A percentile compares a stretch with the other conserved stretches of the same genome.
Conservation (phyloP, 2,329 filamentous ascomycete species). For the Fusarium kyushuense region DNA sequence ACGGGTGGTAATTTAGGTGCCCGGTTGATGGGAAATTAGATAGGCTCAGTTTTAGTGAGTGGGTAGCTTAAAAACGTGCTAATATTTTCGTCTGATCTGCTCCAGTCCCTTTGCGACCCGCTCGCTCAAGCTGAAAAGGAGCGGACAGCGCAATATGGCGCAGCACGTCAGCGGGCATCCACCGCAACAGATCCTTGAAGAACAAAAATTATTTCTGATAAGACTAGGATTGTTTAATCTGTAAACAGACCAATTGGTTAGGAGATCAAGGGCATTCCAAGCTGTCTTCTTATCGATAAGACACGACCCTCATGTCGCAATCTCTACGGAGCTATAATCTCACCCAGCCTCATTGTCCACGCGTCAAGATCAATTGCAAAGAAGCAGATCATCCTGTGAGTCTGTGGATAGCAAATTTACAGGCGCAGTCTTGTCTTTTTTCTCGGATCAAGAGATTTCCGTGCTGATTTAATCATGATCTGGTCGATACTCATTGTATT, state of each 20-base stretch:
- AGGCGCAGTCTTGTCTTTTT: conserved; percentile 6
- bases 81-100: not conserved
- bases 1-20: too few species aligned
- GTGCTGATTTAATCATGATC: not conserved
- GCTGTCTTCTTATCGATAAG: conserved; percentile 25
- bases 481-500: not conserved
- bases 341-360: conserved; percentile 36
- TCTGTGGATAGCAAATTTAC: not conserved
- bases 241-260: not conserved
- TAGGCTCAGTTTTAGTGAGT: not conserved
- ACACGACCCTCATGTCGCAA: not conserved
- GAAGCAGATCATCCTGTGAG: not conserved
- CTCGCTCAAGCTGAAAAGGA: not conserved
- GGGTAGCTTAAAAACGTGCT: not conserved
- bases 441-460: conserved; percentile 23
- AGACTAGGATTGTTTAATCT: not conserved
- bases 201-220: not conserved
- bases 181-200: not conserved
- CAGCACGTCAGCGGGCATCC: conserved; percentile 2
- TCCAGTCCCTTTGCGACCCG: not conserved
- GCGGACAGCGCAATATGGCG: not conserved
- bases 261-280: not conserved
- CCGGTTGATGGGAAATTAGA: not conserved
- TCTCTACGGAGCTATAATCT: conserved; percentile 21
- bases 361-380: conserved; percentile 22